Evolutionary conservation across 495 filamentous ascomycete genomes (phyloP), one percentile per base, ranked within the genome.

Genomic region (Tuber melanosporum): DNA sequence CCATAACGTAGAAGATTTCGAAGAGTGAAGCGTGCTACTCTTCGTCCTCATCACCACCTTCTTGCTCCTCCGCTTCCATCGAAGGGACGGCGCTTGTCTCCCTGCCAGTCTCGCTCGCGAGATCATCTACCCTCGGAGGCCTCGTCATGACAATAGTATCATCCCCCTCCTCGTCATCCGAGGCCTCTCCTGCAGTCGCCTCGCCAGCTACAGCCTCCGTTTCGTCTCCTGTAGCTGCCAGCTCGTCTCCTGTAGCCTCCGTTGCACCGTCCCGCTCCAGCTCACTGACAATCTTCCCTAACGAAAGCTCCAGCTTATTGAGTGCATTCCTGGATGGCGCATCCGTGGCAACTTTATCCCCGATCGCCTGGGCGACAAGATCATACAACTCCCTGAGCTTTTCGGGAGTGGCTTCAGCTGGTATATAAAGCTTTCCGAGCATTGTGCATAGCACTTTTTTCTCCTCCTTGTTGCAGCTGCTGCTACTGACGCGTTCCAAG

Each of bases 371-470:
- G 47, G 88, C 88, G 39, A 93, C 87, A 12, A 90, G 83, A 19
- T 86, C 85, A 82, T 90, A 90, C 3, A 87, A 76, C 14, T 84
- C 83, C 32, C 87, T 86, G 41, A 89, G 84, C 69, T 87, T 87
- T 39, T 85, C 84, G 57, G 86, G 85, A 1, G 85, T 85, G 0
- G 89, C 89, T 39, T 87, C 83, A 10, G 89, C 88, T 1, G 92
- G 89, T 76, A 98, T 88, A 84, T 93, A 91, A 20, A 97, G 87
- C 85, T 98, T 99, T 74, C 89, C 90, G 39, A 98, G 87, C 66
- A 98, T 88, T 5, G 90, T 85, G 74, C 93, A 88, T 42, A 97
- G 85, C 7, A 91, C 86, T 85, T 97, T 98, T 84, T 90, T 92
- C 84, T 98, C 94, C 81, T 97, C 94, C 84, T 78, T 91, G 92